phyloP scores from a whole-genome alignment of 176 grass and related monocot genomes.

The Musa schizocarpa region DNA sequence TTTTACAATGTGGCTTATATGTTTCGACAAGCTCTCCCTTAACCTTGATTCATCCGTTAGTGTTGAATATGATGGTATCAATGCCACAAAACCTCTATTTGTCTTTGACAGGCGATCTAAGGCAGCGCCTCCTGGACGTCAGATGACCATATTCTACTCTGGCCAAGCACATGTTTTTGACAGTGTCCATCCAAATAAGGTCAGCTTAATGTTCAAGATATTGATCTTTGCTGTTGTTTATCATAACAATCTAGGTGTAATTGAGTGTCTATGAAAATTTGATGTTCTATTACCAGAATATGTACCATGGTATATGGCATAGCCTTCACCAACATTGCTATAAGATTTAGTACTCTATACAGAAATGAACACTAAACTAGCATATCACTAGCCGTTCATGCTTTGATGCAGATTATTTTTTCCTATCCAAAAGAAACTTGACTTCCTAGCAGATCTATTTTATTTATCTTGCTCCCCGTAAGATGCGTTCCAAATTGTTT shows the following conservation, averaged over 20 bases:
- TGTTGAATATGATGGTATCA: neutral
- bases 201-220: neutral
- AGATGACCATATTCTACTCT: constrained; percentile 26
- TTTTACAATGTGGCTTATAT: neutral
- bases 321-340: too few relatives aligned
- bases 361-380: neutral
- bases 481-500: neutral
- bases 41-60: neutral
- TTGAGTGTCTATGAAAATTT: neutral
- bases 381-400: too few relatives aligned
- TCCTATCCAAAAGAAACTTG: too few relatives aligned
- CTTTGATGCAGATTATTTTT: too few relatives aligned
- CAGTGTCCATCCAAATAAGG: constrained; percentile 25
- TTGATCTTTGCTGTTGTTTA: neutral
- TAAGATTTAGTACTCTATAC: neutral
- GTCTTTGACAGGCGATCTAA: neutral
- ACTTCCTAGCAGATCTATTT: too few relatives aligned
- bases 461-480: neutral
- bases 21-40: neutral
- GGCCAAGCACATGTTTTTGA: constrained; percentile 28
- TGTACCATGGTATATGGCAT: too few relatives aligned
- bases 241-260: neutral
- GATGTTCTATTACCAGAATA: neutral
- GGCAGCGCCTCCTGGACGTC: neutral
- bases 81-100: neutral